These are phyloP conservation scores for Bolboschoenoplectus hybrid DNA, from an alignment of 202 grass and related monocot species.

Conservation along the genomic window DNA sequence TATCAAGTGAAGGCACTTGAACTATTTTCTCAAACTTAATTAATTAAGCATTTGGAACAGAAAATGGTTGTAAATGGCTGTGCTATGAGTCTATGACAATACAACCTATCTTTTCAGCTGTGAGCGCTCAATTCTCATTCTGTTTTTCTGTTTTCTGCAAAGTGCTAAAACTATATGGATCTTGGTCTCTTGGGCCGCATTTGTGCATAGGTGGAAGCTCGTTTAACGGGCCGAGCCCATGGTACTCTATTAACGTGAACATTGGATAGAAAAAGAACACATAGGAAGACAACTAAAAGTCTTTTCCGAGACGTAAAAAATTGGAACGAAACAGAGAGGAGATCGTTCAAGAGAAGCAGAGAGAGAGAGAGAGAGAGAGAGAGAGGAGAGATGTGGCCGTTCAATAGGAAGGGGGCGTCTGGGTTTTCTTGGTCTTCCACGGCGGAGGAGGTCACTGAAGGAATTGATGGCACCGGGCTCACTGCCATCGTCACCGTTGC, in stretches of 20 bases:
- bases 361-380: background rate
- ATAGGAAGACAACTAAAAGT: too few relatives aligned
- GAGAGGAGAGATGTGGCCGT: conserved; percentile 36
- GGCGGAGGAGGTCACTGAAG: conserved; percentile 69
- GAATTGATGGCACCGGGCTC: conserved; percentile 61
- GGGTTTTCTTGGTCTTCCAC: conserved; percentile 81
- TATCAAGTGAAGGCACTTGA: too few relatives aligned
- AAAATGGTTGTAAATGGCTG: background rate
- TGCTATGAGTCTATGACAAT: too few relatives aligned
- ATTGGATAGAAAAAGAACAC: too few relatives aligned
- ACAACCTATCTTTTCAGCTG: too few relatives aligned
- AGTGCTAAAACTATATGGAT: too few relatives aligned
- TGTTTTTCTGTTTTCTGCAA: background rate
- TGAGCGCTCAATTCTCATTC: background rate
- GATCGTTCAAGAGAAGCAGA: background rate
- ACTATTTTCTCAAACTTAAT: background rate
- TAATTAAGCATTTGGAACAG: background rate
- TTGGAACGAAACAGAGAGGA: too few relatives aligned
- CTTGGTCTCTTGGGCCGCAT: too few relatives aligned
- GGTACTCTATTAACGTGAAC: too few relatives aligned
- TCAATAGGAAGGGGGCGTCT: conserved; percentile 60
- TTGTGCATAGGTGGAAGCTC: too few relatives aligned
- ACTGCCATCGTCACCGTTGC: conserved; percentile 71
- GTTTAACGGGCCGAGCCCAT: too few relatives aligned
- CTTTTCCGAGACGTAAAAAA: too few relatives aligned